Conservation (phyloP, 495 filamentous ascomycete species). For the Halenospora varia region DNA sequence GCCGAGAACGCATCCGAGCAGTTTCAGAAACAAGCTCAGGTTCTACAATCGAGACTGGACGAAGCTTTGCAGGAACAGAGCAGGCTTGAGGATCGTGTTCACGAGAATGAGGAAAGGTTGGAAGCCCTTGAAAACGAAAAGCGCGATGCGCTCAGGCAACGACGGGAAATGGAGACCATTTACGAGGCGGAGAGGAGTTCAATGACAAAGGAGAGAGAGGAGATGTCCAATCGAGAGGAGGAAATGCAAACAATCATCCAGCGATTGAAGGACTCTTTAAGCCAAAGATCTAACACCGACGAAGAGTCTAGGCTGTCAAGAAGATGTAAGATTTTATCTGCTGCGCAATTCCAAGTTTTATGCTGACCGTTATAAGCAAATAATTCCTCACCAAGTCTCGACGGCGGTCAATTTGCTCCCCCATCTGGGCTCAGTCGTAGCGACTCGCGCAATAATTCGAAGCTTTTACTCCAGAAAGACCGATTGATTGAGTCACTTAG, state of each 20-base stretch:
- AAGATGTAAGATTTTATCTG: slow-evolving; percentile 59
- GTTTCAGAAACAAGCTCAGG: slow-evolving; percentile 75
- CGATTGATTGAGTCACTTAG: slow-evolving; percentile 89
- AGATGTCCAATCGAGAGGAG: slow-evolving; percentile 76
- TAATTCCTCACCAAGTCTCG: slow-evolving; percentile 32
- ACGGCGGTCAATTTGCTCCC: slow-evolving; percentile 85
- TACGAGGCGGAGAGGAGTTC: slow-evolving; percentile 86
- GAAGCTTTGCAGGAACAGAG: slow-evolving; percentile 79
- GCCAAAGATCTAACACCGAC: slow-evolving; percentile 64
- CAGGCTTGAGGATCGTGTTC: slow-evolving; percentile 77
- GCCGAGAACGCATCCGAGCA: slow-evolving; percentile 77
- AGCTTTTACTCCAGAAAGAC: slow-evolving; percentile 88
- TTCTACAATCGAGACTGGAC: slow-evolving; percentile 81
- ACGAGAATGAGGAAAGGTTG: slow-evolving; percentile 77
- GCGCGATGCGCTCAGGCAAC: slow-evolving; percentile 70
- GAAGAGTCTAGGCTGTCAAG: slow-evolving; percentile 62
- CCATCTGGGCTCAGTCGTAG: slow-evolving; percentile 74
- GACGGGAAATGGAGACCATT: slow-evolving; percentile 81
- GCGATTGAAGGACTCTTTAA: slow-evolving; percentile 80
- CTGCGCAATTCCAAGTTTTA: slow-evolving; percentile 20
- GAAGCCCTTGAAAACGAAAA: slow-evolving; percentile 77
- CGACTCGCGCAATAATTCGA: slow-evolving; percentile 81
- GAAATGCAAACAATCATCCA: slow-evolving; percentile 86
- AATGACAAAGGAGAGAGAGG: slow-evolving; percentile 87
- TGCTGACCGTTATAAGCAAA: slow-evolving; percentile 25